Conservation (phyloP, 441 rosid genomes). For the Viola pubescens region DNA sequence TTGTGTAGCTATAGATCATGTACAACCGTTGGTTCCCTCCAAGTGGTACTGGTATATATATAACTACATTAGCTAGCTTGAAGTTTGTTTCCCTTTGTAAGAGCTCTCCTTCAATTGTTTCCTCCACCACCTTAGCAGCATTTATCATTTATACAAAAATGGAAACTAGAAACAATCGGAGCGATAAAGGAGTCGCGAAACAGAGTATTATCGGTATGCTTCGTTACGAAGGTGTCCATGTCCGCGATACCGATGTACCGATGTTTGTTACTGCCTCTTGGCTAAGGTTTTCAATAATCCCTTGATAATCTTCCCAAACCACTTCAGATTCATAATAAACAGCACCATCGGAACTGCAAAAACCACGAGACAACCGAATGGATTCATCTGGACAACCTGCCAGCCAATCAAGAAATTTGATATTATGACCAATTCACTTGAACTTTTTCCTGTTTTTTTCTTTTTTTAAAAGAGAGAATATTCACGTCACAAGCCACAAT, state of each 20-base stretch:
- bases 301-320: conserved; percentile 39
- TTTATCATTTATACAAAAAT: no score
- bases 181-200: not conserved
- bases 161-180: no score
- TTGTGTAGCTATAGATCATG: no score
- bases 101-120: no score
- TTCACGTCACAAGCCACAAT: not conserved
- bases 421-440: not conserved
- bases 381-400: conserved; percentile 38
- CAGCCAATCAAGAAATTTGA: conserved; percentile 12
- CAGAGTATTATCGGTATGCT: no score
- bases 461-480: not conserved
- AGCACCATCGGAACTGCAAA: conserved; percentile 33
- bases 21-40: no score
- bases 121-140: no score
- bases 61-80: no score
- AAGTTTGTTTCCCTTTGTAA: no score
- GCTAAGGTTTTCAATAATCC: conserved; percentile 38
- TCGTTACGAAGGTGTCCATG: no score
- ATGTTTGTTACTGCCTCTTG: conserved; percentile 25
- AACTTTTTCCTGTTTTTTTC: not conserved
- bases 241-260: not conserved
- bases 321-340: conserved; percentile 28
- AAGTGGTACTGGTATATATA: no score
- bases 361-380: conserved; percentile 30